Conservation (phyloP, 1,284 basidiomycete genomes). For the Cronartium ribicola region DNA sequence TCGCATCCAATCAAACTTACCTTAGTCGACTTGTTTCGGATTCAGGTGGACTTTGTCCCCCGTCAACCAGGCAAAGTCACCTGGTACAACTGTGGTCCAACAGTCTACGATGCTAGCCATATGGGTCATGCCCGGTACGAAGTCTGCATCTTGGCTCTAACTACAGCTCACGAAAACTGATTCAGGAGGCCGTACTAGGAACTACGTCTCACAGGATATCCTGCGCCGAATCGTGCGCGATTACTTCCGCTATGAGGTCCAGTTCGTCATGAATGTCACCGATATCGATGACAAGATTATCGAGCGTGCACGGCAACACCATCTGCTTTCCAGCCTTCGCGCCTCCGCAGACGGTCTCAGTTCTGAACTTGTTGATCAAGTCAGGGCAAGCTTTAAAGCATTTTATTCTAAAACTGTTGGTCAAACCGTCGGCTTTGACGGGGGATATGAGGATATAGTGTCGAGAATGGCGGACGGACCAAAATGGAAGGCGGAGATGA, state of each 20-base stretch:
- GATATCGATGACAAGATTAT: conserved; percentile 98
- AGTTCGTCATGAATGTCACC: conserved; percentile 99
- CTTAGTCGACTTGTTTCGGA: background rate
- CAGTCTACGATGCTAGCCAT: conserved; percentile 96
- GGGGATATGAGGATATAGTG: conserved; percentile 18
- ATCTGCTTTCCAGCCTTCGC: conserved; percentile 15
- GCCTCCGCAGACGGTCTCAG: background rate
- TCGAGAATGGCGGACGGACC: conserved; percentile 49
- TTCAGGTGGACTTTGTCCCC: conserved; percentile 74
- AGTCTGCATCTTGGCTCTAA: conserved; percentile 41
- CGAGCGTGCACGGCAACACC: conserved; percentile 47
- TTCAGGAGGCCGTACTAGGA: conserved; percentile 58
- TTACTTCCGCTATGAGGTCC: conserved; percentile 95
- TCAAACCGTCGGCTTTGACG: conserved; percentile 11
- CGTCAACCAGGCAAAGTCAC: conserved; percentile 77
- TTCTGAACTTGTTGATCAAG: conserved; percentile 28
- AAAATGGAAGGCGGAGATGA: conserved; percentile 64
- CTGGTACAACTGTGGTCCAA: conserved; percentile 97
- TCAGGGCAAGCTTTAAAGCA: conserved; percentile 57
- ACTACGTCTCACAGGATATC: conserved; percentile 97
- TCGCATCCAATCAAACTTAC: background rate
- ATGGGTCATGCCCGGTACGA: conserved; percentile 94
- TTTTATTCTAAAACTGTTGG: conserved; percentile 54
- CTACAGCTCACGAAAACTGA: background rate
- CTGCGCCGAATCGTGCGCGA: conserved; percentile 86